These are phyloP conservation scores for Phytophthora foliorum DNA, from an alignment of 352 stramenopile species.

Conservation along the genomic window DNA sequence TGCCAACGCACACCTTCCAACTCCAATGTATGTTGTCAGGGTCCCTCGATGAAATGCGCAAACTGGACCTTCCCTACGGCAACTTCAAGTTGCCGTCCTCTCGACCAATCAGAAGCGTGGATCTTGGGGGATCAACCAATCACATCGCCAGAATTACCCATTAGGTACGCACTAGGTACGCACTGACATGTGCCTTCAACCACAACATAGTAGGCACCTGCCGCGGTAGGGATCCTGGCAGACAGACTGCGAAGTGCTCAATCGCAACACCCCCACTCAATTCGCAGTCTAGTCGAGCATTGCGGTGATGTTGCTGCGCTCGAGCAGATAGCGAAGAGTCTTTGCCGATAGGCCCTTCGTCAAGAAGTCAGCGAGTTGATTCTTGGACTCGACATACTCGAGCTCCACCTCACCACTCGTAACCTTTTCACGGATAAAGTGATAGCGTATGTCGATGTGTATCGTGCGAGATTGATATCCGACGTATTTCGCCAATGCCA, in stretches of 20 bases:
- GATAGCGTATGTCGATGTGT: not conserved
- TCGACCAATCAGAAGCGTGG: not conserved
- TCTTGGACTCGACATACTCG: conserved; percentile 1
- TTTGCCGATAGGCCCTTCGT: not conserved
- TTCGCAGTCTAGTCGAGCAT: conserved; percentile 8
- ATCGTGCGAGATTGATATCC: not conserved
- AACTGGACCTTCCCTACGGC: not conserved
- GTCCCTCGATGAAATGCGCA: not conserved
- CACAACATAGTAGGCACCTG: not conserved
- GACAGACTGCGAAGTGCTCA: not conserved
- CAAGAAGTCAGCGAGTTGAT: not conserved
- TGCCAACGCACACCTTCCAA: not conserved
- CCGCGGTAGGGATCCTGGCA: not conserved
- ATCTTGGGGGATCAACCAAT: not conserved
- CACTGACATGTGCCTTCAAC: not conserved
- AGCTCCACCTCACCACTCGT: conserved; percentile 1
- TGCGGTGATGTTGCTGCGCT: not conserved
- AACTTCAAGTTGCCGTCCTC: not conserved
- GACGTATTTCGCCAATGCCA: conserved; percentile 2
- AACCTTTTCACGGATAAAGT: not conserved
- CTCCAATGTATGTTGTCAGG: not conserved
- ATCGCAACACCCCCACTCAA: conserved; percentile 4
- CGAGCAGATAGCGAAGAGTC: no score
- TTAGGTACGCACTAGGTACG: no score
- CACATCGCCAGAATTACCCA: not conserved